Evolutionary conservation across 2,329 filamentous ascomycete species (phyloP), one percentile per base, ranked within the genome.

Genomic region (Exophiala bonariae): DNA sequence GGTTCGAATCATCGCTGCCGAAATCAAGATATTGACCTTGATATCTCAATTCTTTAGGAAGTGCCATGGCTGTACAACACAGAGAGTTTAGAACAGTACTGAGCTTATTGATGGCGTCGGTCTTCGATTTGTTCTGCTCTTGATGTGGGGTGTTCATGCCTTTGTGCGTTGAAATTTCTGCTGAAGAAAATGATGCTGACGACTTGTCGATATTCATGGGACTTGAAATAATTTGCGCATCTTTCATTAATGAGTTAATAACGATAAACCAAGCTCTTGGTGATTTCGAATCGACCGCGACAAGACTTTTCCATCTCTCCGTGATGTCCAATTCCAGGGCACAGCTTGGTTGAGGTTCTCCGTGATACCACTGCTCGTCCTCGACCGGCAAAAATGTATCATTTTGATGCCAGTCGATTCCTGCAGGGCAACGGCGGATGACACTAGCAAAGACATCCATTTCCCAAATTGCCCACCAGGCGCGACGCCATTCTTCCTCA

Each of bases 381-480:
- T 63, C 54, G 2, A 65, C 61, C 1, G 68, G 68, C 2, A 72
- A 61, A 39, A 65, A 55, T 4, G 63, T 66, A 17, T 67, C 59
- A 41, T 65, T 70, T 41, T 66, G 61, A 3, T 56, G 50, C 61
- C 63, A 66, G 50, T 68, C 59, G 4, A 72, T 62, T 0, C 63
- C 67, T 1, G 63, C 62, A 2, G 69, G 69, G 13, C 60, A 59
- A 3, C 67, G 61, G 7, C 67, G 62, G 23, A 72, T 66, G n/a
- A 66, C 66, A 39, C 61, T 67, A 2, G 68, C 67, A 47, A 69
- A 72, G 7, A 69, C 63, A 45, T 72, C 69, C 63, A 72, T 67
- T 45, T 70, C 68, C 68, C 66, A 70, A 18, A 70, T 62, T 0
- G 66, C 63, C 68, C 67, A 70, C 64, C 67, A 44, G 13, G 28